These are phyloP conservation scores for Letharia columbiana DNA, from an alignment of 495 filamentous ascomycete species.

Conservation along the genomic window DNA sequence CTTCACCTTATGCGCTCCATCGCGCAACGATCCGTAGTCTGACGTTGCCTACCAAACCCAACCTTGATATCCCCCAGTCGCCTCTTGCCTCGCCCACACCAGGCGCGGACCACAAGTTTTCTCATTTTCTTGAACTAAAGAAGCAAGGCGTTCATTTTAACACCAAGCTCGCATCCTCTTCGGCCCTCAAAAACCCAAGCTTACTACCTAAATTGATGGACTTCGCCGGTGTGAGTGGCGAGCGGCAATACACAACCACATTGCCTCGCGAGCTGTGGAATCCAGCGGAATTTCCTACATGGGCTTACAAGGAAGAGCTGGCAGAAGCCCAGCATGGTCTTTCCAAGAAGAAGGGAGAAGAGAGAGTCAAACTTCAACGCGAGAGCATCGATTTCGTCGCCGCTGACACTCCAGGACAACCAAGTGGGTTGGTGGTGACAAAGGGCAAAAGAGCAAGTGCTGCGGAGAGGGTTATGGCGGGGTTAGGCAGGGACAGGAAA, in stretches of 20 bases:
- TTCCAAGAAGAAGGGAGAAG: slow-evolving; percentile 50
- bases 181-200: slow-evolving; percentile 71
- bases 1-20: slow-evolving; percentile 61
- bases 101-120: slow-evolving; percentile 61
- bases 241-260: slow-evolving; percentile 67
- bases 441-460: slow-evolving; percentile 21
- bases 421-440: slow-evolving; percentile 2
- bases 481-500: slow-evolving; percentile 20
- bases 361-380: slow-evolving; percentile 45
- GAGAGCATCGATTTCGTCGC: slow-evolving; percentile 72
- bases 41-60: slow-evolving; percentile 72
- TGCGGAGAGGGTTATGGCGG: slow-evolving; percentile 26
- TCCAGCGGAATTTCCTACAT: slow-evolving; percentile 53
- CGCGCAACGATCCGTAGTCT: slow-evolving; percentile 65
- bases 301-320: slow-evolving; percentile 68
- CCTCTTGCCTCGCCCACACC: slow-evolving; percentile 68
- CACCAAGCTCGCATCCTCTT: slow-evolving; percentile 59
- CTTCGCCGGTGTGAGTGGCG: slow-evolving; percentile 64
- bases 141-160: slow-evolving; percentile 87
- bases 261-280: slow-evolving; percentile 61
- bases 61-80: slow-evolving; percentile 75
- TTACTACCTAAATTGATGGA: slow-evolving; percentile 69
- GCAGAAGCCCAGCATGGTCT: slow-evolving; percentile 54
- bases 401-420: slow-evolving; percentile 27
- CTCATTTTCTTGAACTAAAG: slow-evolving; percentile 78